Evolutionary conservation across 306 rosid species (phyloP), one percentile per base, ranked within the genome.

Genomic region (Lathyrus oleraceus): DNA sequence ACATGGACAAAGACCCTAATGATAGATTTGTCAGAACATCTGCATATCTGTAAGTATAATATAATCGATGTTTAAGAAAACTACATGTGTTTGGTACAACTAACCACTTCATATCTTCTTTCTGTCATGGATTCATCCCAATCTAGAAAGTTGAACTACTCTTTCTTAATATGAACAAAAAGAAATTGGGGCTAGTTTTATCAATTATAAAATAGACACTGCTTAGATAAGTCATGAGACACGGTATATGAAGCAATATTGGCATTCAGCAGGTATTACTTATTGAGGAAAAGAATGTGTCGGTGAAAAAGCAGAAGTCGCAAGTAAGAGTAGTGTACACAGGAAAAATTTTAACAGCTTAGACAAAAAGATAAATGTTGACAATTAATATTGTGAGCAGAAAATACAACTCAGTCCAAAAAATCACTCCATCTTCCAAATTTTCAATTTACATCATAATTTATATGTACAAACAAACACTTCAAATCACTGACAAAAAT

Each of bases 361-460:
- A 56, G 27, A 56, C 17, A 59, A 49, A 59, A 73, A 51, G 19
- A 14, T 32, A 62, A 7, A 19, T 20, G 35, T 56, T 65, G 20
- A 47, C 53, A 28, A 59, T 27, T 66, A 53, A 63, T 39, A 28
- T 65, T 51, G 61, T 51, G 57, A 47, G 39, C 32, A 42, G 30
- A 80, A 9, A 48, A 69, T 36, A 44, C 17, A 25, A 70, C 11
- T 42, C 53, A 43, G 65, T 11, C 47, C 21, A 69, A 30, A 72
- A 28, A 32, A 14, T 49, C 20, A 6, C 4, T 7, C 52, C 61
- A 44, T 8, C 17, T 49, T 65, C 69, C 40, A 69, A 76, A 39
- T 19, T 44, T 69, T 63, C 19, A 70, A 19, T 63, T 62, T 45
- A 69, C 74, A 70, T 30, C 11, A 51, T 32, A 61, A 45, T 30